phyloP scores from a whole-genome alignment of 2,329 filamentous ascomycete species.

The Colletotrichum sidae region DNA sequence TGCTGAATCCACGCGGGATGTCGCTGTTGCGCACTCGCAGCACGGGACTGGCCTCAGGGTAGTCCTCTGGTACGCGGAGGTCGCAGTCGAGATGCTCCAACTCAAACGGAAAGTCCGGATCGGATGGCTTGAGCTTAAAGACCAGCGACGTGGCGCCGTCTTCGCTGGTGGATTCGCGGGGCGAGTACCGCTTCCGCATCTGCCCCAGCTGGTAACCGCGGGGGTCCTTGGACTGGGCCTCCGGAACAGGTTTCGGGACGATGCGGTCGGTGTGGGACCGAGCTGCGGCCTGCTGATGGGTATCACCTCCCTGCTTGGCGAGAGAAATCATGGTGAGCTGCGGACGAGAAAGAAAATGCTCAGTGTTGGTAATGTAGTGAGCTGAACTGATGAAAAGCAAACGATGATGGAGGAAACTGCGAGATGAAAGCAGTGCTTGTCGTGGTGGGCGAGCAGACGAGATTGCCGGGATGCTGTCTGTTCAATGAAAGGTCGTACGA shows the following conservation, averaged over 20 bases:
- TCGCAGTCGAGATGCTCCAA: constrained; percentile 76
- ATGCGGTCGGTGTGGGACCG: constrained; percentile 60
- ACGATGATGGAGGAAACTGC: constrained; percentile 12
- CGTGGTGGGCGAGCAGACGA: constrained; percentile 10
- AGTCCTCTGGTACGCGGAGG: constrained; percentile 72
- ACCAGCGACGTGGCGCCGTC: constrained; percentile 67
- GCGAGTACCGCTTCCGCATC: constrained; percentile 73
- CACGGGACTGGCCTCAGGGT: constrained; percentile 68
- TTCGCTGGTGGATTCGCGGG: constrained; percentile 55
- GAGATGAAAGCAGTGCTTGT: constrained; percentile 24
- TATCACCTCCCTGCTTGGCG: constrained; percentile 44
- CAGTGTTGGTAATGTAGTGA: constrained; percentile 32
- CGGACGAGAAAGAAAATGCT: constrained; percentile 21
- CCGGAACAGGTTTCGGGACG: constrained; percentile 74
- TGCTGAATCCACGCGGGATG: constrained; percentile 77
- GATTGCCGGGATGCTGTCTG: constrained; percentile 11
- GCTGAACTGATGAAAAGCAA: constrained; percentile 37
- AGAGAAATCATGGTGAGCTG: constrained; percentile 54
- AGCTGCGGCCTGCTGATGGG: constrained; percentile 59
- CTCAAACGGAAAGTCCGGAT: constrained; percentile 87
- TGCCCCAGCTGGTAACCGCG: constrained; percentile 81
- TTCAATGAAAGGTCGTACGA: background rate
- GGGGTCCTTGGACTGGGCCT: constrained; percentile 73
- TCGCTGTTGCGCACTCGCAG: constrained; percentile 75
- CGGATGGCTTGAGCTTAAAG: constrained; percentile 78